phyloP scores from a whole-genome alignment of 176 grass and related monocot species.

The Oryza punctata region DNA sequence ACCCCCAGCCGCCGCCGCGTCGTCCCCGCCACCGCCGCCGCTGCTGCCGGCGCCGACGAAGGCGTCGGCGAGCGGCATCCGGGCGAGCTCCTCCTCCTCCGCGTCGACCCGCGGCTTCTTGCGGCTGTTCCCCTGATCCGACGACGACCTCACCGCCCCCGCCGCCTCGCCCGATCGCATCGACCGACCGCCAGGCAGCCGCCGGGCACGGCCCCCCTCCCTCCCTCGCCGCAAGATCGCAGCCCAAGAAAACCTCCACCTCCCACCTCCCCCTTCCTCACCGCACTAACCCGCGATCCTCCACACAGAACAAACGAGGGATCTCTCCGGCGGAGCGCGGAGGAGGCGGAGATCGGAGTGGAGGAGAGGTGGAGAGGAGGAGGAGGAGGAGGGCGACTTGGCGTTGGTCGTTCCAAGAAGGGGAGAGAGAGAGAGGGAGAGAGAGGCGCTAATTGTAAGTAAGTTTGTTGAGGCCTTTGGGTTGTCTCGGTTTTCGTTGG shows the following conservation, averaged over 20 bases:
- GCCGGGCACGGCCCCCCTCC: conserved; percentile 16
- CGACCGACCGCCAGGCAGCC: conserved; percentile 32
- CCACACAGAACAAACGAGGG: conserved; percentile 8
- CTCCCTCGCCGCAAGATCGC: conserved; percentile 3
- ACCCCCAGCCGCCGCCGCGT: not conserved
- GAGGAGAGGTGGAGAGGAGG: not conserved
- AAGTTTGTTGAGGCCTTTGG: no score
- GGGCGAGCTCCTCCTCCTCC: not conserved
- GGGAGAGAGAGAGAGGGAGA: no score
- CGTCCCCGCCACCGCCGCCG: not conserved
- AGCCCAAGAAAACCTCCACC: no score
- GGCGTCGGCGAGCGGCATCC: conserved; percentile 63
- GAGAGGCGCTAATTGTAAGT: no score
- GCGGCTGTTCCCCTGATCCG: conserved; percentile 45
- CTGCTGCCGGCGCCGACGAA: conserved; percentile 35
- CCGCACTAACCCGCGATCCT: not conserved
- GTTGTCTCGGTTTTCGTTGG: no score
- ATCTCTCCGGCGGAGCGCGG: conserved; percentile 8
- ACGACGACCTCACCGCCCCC: conserved; percentile 52
- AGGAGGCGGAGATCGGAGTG: not conserved
- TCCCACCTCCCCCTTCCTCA: no score
- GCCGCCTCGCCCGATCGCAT: conserved; percentile 71
- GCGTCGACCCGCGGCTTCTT: conserved; percentile 62
- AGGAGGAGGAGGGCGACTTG: no score
- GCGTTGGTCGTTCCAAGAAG: no score